Evolutionary conservation across 1,284 basidiomycete species (phyloP).

Genomic region (Irpex sp.): DNA sequence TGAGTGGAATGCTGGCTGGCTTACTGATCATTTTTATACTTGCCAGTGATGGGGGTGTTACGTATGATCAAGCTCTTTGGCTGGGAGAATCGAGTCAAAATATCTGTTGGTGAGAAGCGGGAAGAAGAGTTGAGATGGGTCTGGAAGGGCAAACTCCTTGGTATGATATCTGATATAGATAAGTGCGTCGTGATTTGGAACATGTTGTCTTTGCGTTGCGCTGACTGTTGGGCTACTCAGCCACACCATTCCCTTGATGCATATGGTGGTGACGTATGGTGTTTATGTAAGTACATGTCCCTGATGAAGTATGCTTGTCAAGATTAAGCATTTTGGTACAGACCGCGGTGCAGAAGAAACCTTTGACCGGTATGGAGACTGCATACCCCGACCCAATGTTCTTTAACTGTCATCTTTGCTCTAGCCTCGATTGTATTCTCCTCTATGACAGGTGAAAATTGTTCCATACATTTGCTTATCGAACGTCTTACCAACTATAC

Average conservation of each 20-base stretch:
- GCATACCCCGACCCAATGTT: neutral
- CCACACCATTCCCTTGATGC: slow-evolving; percentile 57
- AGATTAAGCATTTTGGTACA: slow-evolving; percentile 12
- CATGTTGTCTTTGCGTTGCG: too few species aligned
- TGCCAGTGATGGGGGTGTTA: slow-evolving; percentile 32
- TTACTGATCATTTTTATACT: neutral
- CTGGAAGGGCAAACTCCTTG: slow-evolving; percentile 36
- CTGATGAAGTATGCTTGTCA: neutral
- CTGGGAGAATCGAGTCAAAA: slow-evolving; percentile 46
- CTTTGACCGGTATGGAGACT: slow-evolving; percentile 24
- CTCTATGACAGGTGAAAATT: slow-evolving; percentile 32
- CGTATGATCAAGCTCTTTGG: slow-evolving; percentile 63
- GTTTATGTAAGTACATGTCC: slow-evolving; percentile 38
- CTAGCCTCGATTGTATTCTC: slow-evolving; percentile 39
- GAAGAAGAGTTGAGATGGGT: slow-evolving; percentile 50
- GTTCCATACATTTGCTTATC: neutral
- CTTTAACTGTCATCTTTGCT: slow-evolving; percentile 1
- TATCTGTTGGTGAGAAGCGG: slow-evolving; percentile 41
- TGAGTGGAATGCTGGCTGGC: neutral
- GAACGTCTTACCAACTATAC: neutral
- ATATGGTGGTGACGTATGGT: slow-evolving; percentile 66
- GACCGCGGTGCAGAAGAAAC: slow-evolving; percentile 33
- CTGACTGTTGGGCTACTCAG: slow-evolving; percentile 25
- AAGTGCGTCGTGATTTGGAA: slow-evolving; percentile 28
- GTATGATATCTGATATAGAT: slow-evolving; percentile 30